phyloP scores from a whole-genome alignment of 306 rosid genomes.

The Rosa chinensis region DNA sequence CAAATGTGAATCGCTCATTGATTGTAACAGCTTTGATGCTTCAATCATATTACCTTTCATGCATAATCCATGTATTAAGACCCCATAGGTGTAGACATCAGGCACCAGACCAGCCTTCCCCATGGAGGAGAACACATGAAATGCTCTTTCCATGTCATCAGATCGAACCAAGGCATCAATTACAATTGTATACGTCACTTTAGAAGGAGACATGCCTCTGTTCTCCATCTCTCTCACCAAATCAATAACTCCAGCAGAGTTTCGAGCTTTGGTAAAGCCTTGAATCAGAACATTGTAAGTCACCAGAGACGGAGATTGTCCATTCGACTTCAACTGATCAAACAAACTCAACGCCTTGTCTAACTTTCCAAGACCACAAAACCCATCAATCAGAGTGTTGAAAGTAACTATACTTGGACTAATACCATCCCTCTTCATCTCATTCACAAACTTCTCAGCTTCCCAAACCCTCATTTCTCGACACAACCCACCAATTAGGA shows the following conservation, averaged over 20 bases:
- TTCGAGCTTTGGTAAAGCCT: slow-evolving; percentile 49
- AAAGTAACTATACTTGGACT: slow-evolving; percentile 59
- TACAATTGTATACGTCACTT: slow-evolving; percentile 72
- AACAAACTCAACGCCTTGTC: slow-evolving; percentile 58
- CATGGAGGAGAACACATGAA: slow-evolving; percentile 55
- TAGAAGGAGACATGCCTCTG: slow-evolving; percentile 55
- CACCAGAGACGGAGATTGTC: slow-evolving; percentile 57
- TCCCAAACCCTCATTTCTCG: slow-evolving; percentile 37
- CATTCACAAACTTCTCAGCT: slow-evolving; percentile 52
- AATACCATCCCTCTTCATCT: slow-evolving; percentile 43
- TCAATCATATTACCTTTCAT: slow-evolving; percentile 60
- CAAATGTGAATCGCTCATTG: slow-evolving; percentile 46
- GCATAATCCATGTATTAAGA: slow-evolving; percentile 68
- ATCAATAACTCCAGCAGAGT: slow-evolving; percentile 45
- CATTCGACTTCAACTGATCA: slow-evolving; percentile 53
- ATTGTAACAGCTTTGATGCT: slow-evolving; percentile 55
- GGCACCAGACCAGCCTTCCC: slow-evolving; percentile 62
- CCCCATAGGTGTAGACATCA: slow-evolving; percentile 60
- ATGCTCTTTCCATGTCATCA: slow-evolving; percentile 56
- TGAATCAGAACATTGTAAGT: slow-evolving; percentile 65
- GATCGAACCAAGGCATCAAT: slow-evolving; percentile 48
- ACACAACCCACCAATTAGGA: slow-evolving; percentile 59
- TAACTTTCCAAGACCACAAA: slow-evolving; percentile 52
- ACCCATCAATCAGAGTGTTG: slow-evolving; percentile 65
- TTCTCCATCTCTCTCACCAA: slow-evolving; percentile 72